phyloP scores from a whole-genome alignment of 176 grass and related monocot species.

The Triticum aestivum region DNA sequence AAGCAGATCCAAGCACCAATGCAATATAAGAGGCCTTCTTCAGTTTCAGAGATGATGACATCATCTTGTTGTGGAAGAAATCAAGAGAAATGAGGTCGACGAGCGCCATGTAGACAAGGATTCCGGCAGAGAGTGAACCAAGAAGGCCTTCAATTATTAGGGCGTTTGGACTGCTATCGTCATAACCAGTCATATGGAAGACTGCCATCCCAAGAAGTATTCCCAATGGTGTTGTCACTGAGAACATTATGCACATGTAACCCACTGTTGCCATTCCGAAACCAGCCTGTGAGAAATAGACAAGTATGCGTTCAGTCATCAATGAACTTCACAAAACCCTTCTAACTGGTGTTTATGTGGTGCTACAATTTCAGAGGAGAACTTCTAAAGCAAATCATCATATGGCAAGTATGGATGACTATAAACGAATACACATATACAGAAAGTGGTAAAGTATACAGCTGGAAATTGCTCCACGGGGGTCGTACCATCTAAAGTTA shows the following conservation, averaged over 20 bases:
- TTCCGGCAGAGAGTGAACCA: slow-evolving; percentile 82
- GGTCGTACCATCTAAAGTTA: background rate
- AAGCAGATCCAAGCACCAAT: slow-evolving; percentile 90
- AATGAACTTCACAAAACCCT: background rate
- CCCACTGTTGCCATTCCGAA: slow-evolving; percentile 72
- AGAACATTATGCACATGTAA: slow-evolving; percentile 99
- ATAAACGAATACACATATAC: background rate
- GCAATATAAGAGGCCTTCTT: slow-evolving; percentile 76
- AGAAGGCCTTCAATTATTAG: slow-evolving; percentile 89
- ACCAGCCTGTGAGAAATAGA: slow-evolving; percentile 71
- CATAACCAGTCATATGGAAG: slow-evolving; percentile 91
- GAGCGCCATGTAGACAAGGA: slow-evolving; percentile 91
- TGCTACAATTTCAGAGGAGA: slow-evolving; percentile 2
- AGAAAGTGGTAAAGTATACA: background rate
- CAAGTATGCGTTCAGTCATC: slow-evolving; percentile 16
- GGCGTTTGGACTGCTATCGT: slow-evolving; percentile 86
- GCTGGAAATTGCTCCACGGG: background rate
- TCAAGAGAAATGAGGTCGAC: slow-evolving; percentile 92
- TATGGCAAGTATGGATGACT: background rate
- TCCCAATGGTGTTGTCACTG: slow-evolving; percentile 82
- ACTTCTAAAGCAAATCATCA: background rate
- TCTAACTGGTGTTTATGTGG: background rate
- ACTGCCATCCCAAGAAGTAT: slow-evolving; percentile 90
- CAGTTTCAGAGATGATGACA: slow-evolving; percentile 55
- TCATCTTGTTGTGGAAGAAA: slow-evolving; percentile 95